A percentile compares a stretch with the other conserved stretches of the same genome.
phyloP scores from a whole-genome alignment of 2,329 filamentous ascomycete genomes.

The Phaeosphaeriaceae sp. region DNA sequence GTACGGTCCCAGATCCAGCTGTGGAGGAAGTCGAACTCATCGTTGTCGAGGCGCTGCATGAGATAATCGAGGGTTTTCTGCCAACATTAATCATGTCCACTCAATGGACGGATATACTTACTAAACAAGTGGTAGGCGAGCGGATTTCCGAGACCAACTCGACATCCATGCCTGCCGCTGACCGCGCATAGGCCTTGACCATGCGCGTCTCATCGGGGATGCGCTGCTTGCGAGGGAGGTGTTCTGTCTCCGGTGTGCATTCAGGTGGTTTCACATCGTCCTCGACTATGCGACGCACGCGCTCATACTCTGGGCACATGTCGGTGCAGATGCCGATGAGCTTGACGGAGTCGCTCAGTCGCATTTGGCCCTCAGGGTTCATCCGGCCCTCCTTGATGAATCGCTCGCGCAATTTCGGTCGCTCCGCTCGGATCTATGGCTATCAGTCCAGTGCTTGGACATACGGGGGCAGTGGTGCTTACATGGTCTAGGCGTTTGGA shows the following conservation, averaged over 20 bases:
- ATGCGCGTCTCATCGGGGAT: conserved; percentile 61
- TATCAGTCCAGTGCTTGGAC: conserved; percentile 12
- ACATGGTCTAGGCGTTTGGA: conserved; percentile 32
- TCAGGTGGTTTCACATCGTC: conserved; percentile 68
- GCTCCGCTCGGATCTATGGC: conserved; percentile 50
- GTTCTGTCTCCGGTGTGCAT: conserved; percentile 52
- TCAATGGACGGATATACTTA: conserved; percentile 21
- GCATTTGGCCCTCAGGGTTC: conserved; percentile 65
- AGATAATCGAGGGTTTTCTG: conserved; percentile 54
- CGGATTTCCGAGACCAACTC: conserved; percentile 70
- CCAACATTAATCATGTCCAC: conserved; percentile 23
- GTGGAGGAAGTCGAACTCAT: conserved; percentile 58
- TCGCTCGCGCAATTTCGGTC: conserved; percentile 48
- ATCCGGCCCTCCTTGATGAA: conserved; percentile 37
- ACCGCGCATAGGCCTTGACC: conserved; percentile 69
- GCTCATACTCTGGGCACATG: conserved; percentile 71
- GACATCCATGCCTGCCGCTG: conserved; percentile 68
- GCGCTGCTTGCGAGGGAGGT: conserved; percentile 37
- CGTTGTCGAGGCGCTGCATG: conserved; percentile 57
- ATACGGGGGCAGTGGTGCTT: conserved; percentile 8
- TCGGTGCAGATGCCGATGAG: conserved; percentile 67
- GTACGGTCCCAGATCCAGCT: conserved; percentile 72
- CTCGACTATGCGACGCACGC: conserved; percentile 67
- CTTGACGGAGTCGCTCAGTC: conserved; percentile 66
- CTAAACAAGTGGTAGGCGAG: conserved; percentile 57